These are phyloP conservation scores for Pseudomassariella vexata DNA, from an alignment of 2,329 filamentous ascomycete genomes.

Conservation along the genomic window DNA sequence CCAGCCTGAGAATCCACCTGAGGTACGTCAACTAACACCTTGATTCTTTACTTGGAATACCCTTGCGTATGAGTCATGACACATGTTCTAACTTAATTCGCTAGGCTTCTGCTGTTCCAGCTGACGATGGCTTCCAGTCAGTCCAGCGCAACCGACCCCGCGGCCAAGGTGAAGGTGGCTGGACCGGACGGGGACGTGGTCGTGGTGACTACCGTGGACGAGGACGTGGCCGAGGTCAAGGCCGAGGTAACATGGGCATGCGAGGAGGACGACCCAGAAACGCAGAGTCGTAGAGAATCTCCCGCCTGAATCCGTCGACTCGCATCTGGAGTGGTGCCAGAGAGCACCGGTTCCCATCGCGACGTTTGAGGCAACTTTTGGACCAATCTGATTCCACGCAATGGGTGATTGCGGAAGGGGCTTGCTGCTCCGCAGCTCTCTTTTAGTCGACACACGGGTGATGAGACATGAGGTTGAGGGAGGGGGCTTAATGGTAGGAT, in stretches of 20 bases:
- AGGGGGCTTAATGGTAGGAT: too few species aligned
- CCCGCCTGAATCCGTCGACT: constrained; percentile 12
- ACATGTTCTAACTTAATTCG: constrained; percentile 8
- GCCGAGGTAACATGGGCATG: constrained; percentile 14
- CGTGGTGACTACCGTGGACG: constrained; percentile 23
- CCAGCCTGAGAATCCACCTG: constrained; percentile 48
- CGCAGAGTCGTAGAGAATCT: constrained; percentile 24
- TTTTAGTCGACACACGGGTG: background rate
- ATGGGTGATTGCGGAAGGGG: too few species aligned
- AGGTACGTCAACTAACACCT: constrained; percentile 30
- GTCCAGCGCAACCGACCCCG: constrained; percentile 26
- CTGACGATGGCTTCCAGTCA: constrained; percentile 25
- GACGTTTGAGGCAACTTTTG: constrained; percentile 1
- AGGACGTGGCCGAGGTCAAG: constrained; percentile 17
- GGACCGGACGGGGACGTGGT: constrained; percentile 17
- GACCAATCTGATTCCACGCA: too few species aligned
- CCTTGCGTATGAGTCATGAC: too few species aligned
- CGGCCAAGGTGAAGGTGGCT: constrained; percentile 22
- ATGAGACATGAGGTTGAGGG: background rate
- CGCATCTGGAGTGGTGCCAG: constrained; percentile 6
- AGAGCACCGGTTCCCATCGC: background rate
- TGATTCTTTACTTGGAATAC: too few species aligned
- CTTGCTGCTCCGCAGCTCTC: too few species aligned
- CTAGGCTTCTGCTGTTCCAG: constrained; percentile 17
- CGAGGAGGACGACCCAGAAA: constrained; percentile 20